Evolutionary conservation across 345 rosid species (phyloP).

Genomic region (Rhodomyrtus tomentosa): DNA sequence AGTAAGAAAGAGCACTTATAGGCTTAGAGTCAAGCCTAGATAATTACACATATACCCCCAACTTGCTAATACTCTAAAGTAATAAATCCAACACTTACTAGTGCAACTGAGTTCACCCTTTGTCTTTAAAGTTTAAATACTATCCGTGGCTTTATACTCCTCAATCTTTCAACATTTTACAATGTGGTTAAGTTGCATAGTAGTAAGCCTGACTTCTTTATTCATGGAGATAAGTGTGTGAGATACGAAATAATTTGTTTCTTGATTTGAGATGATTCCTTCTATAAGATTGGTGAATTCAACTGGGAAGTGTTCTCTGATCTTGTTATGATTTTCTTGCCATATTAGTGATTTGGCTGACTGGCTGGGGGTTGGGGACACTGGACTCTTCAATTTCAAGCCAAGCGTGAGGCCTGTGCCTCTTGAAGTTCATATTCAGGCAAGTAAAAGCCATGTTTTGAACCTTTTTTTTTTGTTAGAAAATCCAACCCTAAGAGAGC

Average conservation of each 20-base stretch:
- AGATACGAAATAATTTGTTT: not conserved
- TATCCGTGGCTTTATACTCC: not conserved
- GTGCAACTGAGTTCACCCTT: not conserved
- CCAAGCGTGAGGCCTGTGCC: constrained; percentile 99
- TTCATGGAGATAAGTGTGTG: not conserved
- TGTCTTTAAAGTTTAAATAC: not conserved
- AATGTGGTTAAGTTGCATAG: not conserved
- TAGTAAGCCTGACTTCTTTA: not conserved
- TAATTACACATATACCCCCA: too few relatives aligned
- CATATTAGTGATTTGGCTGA: constrained; percentile 79
- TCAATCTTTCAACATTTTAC: not conserved
- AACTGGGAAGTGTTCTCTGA: not conserved
- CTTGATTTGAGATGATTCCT: not conserved
- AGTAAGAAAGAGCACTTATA: too few relatives aligned
- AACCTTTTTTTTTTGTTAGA: not conserved
- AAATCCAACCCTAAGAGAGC: too few relatives aligned
- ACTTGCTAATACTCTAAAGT: too few relatives aligned
- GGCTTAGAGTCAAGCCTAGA: too few relatives aligned
- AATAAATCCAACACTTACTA: too few relatives aligned
- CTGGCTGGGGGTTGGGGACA: constrained; percentile 94
- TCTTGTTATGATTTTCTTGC: not conserved
- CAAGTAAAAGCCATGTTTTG: constrained; percentile 24
- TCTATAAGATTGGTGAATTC: not conserved
- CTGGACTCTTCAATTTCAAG: constrained; percentile 92
- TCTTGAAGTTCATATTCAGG: constrained; percentile 98